Evolutionary conservation across 176 grass and related monocot species (phyloP).

Genomic region (Lolium rigidum): DNA sequence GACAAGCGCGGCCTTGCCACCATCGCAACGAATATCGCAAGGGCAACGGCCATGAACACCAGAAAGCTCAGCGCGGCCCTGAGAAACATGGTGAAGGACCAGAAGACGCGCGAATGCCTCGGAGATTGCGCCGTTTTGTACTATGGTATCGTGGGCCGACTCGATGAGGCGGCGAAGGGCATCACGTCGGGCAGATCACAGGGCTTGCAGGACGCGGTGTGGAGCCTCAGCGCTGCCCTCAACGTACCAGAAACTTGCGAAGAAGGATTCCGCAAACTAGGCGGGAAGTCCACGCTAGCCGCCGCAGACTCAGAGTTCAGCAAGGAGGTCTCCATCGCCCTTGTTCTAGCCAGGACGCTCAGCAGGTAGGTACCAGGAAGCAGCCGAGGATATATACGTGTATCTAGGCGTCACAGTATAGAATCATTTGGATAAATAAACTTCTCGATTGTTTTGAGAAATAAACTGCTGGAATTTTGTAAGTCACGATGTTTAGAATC

Average conservation of each 20-base stretch:
- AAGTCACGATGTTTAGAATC: neutral
- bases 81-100: too few relatives aligned
- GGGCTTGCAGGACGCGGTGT: conserved; percentile 16
- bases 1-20: too few relatives aligned
- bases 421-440: neutral
- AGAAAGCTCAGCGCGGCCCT: too few relatives aligned
- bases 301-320: conserved; percentile 44
- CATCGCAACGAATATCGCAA: too few relatives aligned
- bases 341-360: conserved; percentile 42
- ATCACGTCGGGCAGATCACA: too few relatives aligned
- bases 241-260: conserved; percentile 54
- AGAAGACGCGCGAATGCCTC: too few relatives aligned
- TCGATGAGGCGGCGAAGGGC: too few relatives aligned
- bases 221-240: conserved; percentile 38
- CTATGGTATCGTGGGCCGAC: too few relatives aligned
- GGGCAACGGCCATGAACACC: too few relatives aligned
- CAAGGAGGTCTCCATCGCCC: conserved; percentile 46
- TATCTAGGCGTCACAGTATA: neutral
- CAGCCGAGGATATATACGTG: too few relatives aligned
- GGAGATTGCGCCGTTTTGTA: too few relatives aligned
- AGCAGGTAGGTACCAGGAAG: neutral
- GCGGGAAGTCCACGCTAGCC: conserved; percentile 29
- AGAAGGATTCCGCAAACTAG: conserved; percentile 41
- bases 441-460: neutral
- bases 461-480: too few relatives aligned